Evolutionary conservation across 2,329 filamentous ascomycete species (phyloP).

Genomic region (Blastomyces parvus): DNA sequence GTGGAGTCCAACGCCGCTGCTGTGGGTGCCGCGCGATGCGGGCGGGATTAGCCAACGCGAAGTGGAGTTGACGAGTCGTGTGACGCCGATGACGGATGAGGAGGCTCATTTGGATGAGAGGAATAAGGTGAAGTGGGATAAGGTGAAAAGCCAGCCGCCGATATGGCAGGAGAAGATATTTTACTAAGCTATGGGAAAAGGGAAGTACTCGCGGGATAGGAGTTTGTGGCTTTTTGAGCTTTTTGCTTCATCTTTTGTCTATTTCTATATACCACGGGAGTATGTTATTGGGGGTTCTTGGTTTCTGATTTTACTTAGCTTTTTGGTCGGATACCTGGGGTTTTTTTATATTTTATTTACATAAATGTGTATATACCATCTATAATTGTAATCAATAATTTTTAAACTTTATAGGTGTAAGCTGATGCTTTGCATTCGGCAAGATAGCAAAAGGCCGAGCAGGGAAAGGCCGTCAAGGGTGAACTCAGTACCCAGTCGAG

Average conservation of each 20-base stretch:
- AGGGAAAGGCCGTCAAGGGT: neutral
- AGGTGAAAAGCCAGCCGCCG: conserved; percentile 47
- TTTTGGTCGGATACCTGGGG: neutral
- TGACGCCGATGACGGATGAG: conserved; percentile 73
- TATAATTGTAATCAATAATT: neutral
- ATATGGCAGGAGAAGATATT: conserved; percentile 46
- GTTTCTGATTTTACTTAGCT: neutral
- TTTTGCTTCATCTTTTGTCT: neutral
- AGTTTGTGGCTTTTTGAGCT: neutral
- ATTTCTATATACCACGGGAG: neutral
- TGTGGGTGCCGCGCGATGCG: conserved; percentile 74
- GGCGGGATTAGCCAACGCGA: conserved; percentile 68
- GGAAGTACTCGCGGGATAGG: neutral
- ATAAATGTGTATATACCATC: neutral
- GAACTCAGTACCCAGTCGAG: neutral
- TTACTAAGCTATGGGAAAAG: conserved; percentile 29
- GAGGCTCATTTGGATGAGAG: conserved; percentile 61
- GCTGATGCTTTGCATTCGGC: neutral
- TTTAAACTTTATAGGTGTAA: neutral
- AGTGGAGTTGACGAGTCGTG: conserved; percentile 57
- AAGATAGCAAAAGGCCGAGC: no score
- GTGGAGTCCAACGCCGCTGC: conserved; percentile 49
- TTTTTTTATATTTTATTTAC: neutral
- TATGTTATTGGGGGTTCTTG: neutral
- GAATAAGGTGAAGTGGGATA: conserved; percentile 55